Percentiles rank a stretch among this genome's conserved stretches.
Evolutionary conservation across 176 grass and related monocot genomes (phyloP).

Genomic region (Oryza rufipogon): DNA sequence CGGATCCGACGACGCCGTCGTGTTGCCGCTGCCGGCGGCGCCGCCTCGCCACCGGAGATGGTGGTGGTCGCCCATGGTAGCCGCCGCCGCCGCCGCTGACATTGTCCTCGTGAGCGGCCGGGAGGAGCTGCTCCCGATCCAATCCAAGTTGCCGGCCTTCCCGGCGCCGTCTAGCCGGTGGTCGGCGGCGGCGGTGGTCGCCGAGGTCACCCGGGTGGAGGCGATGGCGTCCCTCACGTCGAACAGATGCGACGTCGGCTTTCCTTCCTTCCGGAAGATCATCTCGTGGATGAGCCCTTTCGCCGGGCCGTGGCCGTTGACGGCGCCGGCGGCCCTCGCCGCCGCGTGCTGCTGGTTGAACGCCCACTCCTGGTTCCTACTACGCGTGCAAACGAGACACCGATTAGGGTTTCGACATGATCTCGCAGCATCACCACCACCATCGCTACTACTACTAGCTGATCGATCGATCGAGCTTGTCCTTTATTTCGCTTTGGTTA

Average conservation of each 20-base stretch:
- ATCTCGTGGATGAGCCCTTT: constrained; percentile 79
- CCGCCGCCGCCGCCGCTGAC: background rate
- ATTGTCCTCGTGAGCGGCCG: constrained; percentile 28
- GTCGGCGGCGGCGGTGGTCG: background rate
- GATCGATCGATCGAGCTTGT: background rate
- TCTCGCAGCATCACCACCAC: background rate
- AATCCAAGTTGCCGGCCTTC: constrained; percentile 25
- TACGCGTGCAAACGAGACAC: background rate
- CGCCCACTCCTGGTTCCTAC: constrained; percentile 68
- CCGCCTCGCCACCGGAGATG: constrained; percentile 35
- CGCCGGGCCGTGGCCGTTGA: constrained; percentile 40
- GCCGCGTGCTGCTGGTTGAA: constrained; percentile 62
- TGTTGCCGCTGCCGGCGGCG: constrained; percentile 14
- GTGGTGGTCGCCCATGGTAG: background rate
- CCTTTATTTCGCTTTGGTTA: background rate
- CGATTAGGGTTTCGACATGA: constrained; percentile 51
- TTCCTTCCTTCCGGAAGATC: constrained; percentile 69
- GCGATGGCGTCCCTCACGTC: constrained; percentile 51
- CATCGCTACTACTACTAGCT: background rate
- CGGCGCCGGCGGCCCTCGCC: constrained; percentile 20
- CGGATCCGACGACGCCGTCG: constrained; percentile 41
- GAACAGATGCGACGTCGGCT: constrained; percentile 52
- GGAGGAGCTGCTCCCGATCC: constrained; percentile 47
- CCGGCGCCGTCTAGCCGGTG: constrained; percentile 28
- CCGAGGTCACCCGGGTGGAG: constrained; percentile 1